Percentiles rank a stretch among this genome's conserved stretches.
phyloP scores from a whole-genome alignment of 495 filamentous ascomycete species.

The Annulohypoxylon stygium region DNA sequence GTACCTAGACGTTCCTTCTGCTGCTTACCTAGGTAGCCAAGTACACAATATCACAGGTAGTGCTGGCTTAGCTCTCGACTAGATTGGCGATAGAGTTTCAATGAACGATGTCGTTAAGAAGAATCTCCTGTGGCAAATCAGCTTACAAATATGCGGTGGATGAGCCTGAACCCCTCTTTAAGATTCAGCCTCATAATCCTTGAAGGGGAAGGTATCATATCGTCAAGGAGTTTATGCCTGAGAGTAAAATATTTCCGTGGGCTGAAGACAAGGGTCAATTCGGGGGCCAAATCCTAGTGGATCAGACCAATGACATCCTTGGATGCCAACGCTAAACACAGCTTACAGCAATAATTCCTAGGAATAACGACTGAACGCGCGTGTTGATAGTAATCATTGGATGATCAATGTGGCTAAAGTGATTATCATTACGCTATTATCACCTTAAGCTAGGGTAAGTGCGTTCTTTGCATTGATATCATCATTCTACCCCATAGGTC shows the following conservation, averaged over 20 bases:
- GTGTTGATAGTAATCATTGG: neutral
- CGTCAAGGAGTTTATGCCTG: neutral
- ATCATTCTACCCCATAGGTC: neutral
- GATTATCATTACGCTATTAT: neutral
- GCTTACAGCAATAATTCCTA: neutral
- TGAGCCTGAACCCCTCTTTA: neutral
- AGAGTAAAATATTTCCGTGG: neutral
- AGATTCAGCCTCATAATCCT: slow-evolving; percentile 1
- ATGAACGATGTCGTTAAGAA: neutral
- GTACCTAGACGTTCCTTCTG: no score
- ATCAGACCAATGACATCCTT: neutral
- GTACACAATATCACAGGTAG: no score
- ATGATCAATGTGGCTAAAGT: neutral
- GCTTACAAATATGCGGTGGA: neutral
- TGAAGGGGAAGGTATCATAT: neutral
- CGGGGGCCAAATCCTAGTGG: slow-evolving; percentile 6
- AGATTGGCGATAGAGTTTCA: neutral
- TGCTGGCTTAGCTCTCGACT: no score
- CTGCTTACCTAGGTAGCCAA: no score
- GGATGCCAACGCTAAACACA: neutral
- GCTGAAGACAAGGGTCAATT: slow-evolving; percentile 1
- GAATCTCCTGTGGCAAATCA: neutral
- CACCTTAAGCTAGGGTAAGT: neutral
- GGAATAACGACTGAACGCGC: neutral
- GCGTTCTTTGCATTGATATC: neutral